Conservation (phyloP, 257 asterid genomes). For the Solanum megistacrolobum region DNA sequence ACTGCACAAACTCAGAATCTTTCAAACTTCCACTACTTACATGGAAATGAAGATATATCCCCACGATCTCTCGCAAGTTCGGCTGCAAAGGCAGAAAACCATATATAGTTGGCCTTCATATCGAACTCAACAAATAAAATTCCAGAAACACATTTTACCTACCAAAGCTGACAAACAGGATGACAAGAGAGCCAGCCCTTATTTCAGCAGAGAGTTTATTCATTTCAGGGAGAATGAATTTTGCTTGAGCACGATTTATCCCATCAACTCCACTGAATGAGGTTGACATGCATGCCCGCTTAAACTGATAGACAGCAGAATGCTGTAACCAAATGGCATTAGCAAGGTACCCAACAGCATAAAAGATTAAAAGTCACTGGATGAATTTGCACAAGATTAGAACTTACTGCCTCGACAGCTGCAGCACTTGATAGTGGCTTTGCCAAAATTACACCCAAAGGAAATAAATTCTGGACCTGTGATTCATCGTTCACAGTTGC, state of each 20-base stretch:
- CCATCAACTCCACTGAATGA: constrained; percentile 50
- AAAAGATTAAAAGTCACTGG: background rate
- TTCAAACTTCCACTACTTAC: constrained; percentile 30
- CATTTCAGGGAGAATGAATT: constrained; percentile 78
- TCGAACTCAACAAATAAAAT: constrained; percentile 5
- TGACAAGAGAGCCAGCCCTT: constrained; percentile 66
- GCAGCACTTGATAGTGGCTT: constrained; percentile 53
- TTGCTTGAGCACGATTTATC: constrained; percentile 46
- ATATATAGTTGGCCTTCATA: background rate
- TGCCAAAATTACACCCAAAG: constrained; percentile 79
- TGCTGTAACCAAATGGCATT: constrained; percentile 40
- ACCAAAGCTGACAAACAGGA: constrained; percentile 84
- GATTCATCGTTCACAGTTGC: constrained; percentile 54
- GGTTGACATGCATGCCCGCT: constrained; percentile 54
- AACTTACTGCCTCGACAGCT: constrained; percentile 49
- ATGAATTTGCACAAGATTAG: background rate
- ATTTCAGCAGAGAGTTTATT: constrained; percentile 65
- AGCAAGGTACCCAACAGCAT: background rate
- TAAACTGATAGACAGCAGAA: constrained; percentile 57
- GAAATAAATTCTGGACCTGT: constrained; percentile 59
- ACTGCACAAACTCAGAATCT: background rate
- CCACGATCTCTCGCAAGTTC: constrained; percentile 42
- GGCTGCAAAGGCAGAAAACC: constrained; percentile 39
- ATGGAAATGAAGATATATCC: constrained; percentile 43
- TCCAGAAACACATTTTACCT: constrained; percentile 11